Percentiles rank a stretch among this genome's conserved stretches.
Conservation (phyloP, 176 grass and related monocot species). For the Otatea glauca region DNA sequence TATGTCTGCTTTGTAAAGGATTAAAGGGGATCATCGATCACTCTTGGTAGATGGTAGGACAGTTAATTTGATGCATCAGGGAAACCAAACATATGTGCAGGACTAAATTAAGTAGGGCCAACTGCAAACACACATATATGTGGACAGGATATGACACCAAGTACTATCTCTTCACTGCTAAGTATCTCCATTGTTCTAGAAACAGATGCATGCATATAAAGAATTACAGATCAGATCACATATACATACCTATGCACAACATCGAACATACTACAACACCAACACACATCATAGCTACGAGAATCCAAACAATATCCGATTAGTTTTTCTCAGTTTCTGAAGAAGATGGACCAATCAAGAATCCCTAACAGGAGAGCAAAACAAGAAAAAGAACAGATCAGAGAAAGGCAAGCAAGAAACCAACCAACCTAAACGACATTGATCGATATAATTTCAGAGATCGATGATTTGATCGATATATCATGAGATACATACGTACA, state of each 20-base stretch:
- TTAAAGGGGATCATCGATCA: background rate
- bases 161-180: background rate
- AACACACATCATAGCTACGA: background rate
- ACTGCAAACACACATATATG: background rate
- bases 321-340: background rate
- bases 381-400: background rate
- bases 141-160: slow-evolving; percentile 14
- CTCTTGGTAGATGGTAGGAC: background rate
- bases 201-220: background rate
- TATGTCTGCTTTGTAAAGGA: slow-evolving; percentile 6
- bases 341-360: background rate
- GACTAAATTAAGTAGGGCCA: background rate
- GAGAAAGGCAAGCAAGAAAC: background rate
- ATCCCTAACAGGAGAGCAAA: background rate
- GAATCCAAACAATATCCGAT: background rate
- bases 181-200: slow-evolving; percentile 1
- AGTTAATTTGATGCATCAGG: background rate
- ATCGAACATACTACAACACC: background rate
- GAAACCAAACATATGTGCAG: background rate
- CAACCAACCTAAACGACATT: background rate
- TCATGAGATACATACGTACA: slow-evolving; percentile 24
- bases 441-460: background rate
- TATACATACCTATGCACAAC: background rate
- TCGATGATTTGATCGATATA: slow-evolving; percentile 17
- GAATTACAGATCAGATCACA: background rate